Base-by-base conservation (phyloP, 176 grass and related monocot genomes). In the Eleusine indica region DNA sequence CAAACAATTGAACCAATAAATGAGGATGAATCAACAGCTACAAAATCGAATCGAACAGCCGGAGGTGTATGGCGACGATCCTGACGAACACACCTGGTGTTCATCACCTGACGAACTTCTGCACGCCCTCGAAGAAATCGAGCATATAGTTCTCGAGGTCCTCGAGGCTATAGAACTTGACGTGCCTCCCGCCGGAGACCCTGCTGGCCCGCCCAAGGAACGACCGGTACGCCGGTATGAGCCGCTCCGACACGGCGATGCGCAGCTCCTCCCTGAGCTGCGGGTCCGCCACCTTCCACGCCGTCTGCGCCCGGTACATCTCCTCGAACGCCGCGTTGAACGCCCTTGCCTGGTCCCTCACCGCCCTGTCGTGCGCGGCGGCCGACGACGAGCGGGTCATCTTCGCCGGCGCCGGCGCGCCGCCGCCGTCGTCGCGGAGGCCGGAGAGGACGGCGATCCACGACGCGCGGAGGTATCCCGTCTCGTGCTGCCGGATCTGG, bases 251-350 rank as follows among this genome's bases (percentile, higher is more conserved):
- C 47, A 98, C 82, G 4, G 93, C 94, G 68, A 98, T 96, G 61
- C 91, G 75, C 38, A 96, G 84, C 77, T 98, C 96, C 83, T 95
- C 91, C 35, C 93, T 60, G 15, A 98, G 85, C 84, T 98, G 91
- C 6, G 67, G 62, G 77, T 98, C 91, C 70, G 75, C 3, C 57
- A 96, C 93, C 74, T 90, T 94, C 96, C 96, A 98, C 76, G 85
- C 73, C 80, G 93, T 90, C 72, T 98, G 96, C 18, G 74, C 81
- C 73, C 93, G 86, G 80, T 95, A 95, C 87, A 94, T 73, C 80
- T 98, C 96, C 66, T 98, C 93, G 87, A 98, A 96, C 72, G 87
- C 91, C 39, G 84, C 79, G 77, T 94, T 96, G 79, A 98, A 98
- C 57, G 79, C 89, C 80, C 76, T 94, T 16, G 91, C 94, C 81